Conservation (phyloP, 176 grass and related monocot species). For the Dendrocalamus sinicus region DNA sequence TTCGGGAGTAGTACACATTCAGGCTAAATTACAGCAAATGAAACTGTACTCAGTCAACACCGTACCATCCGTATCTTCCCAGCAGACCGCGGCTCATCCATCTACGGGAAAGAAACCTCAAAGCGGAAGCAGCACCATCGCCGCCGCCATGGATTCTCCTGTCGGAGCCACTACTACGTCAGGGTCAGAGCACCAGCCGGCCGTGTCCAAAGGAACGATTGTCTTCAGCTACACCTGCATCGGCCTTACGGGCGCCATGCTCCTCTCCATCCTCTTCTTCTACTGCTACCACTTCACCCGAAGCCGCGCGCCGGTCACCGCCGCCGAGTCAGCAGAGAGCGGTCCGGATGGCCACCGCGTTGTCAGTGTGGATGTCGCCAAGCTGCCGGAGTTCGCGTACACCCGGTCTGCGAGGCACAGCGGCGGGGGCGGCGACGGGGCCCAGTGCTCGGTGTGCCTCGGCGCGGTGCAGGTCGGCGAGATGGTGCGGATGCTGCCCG, state of each 20-base stretch:
- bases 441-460: conserved; percentile 58
- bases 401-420: conserved; percentile 22
- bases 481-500: conserved; percentile 49
- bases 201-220: background rate
- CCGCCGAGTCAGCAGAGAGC: background rate
- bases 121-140: background rate
- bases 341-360: background rate
- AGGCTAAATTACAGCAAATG: background rate
- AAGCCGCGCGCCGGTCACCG: conserved; percentile 32
- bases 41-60: conserved; percentile 13
- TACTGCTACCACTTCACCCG: conserved; percentile 26
- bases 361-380: conserved; percentile 37
- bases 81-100: background rate
- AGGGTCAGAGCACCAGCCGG: background rate
- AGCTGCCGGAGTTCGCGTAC: conserved; percentile 49
- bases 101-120: background rate
- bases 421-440: background rate
- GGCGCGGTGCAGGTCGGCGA: conserved; percentile 42
- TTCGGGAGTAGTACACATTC: background rate
- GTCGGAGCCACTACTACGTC: background rate
- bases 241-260: conserved; percentile 26
- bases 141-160: conserved; percentile 30
- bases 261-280: conserved; percentile 39
- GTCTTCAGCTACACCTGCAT: conserved; percentile 55
- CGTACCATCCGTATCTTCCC: background rate